Evolutionary conservation across 345 rosid genomes (phyloP).

Genomic region (Capsella bursapastoris): DNA sequence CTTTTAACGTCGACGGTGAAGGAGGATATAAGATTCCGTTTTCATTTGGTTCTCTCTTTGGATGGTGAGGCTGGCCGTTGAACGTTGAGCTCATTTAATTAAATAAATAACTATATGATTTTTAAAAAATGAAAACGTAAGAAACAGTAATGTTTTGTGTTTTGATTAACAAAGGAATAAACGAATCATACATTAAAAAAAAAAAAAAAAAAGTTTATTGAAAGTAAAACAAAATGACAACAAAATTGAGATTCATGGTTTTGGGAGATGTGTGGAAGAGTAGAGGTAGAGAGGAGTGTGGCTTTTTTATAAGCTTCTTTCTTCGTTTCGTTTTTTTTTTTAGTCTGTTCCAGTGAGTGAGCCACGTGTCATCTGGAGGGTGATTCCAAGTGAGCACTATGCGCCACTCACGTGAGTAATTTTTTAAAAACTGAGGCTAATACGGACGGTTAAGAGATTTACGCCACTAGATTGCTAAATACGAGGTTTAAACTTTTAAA

Average conservation of each 20-base stretch:
- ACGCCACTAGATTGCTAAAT: constrained; percentile 43
- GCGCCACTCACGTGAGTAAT: constrained; percentile 9
- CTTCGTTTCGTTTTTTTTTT: too few species aligned
- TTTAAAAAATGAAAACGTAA: not conserved
- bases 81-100: constrained; percentile 35
- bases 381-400: constrained; percentile 16
- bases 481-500: constrained; percentile 2
- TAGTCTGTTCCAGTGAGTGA: too few species aligned
- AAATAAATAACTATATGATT: not conserved
- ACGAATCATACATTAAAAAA: not conserved
- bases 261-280: constrained; percentile 5
- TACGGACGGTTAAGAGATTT: constrained; percentile 18
- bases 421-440: constrained; percentile 1
- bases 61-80: constrained; percentile 34
- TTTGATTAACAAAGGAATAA: not conserved
- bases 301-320: constrained; percentile 30
- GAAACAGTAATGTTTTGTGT: not conserved
- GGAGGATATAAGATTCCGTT: constrained; percentile 29
- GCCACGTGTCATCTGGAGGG: constrained; percentile 31
- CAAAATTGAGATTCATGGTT: not conserved
- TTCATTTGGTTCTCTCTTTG: constrained; percentile 38
- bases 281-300: constrained; percentile 4
- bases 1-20: constrained; percentile 32
- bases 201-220: not conserved
- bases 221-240: constrained; percentile 27